A percentile compares a stretch with the other conserved stretches of the same genome.
Conservation (phyloP, 2,329 filamentous ascomycete species). For the Exophiala spinifera region DNA sequence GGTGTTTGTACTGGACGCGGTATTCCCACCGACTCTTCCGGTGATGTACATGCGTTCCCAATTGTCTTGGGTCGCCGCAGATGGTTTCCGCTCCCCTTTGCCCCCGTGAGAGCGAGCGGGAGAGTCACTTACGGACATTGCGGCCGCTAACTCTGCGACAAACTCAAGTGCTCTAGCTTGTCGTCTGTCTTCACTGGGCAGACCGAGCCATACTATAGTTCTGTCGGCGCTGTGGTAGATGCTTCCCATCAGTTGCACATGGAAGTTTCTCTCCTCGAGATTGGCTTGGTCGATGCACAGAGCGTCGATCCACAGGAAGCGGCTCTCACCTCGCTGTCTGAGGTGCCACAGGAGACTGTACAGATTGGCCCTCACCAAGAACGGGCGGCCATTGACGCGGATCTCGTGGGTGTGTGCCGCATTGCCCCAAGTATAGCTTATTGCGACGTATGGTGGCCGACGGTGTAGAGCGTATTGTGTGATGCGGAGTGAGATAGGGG, state of each 20-base stretch:
- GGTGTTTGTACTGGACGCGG: neutral
- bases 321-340: conserved; percentile 20
- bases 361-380: conserved; percentile 22
- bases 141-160: conserved; percentile 19
- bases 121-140: neutral
- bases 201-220: conserved; percentile 31
- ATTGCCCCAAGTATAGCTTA: conserved; percentile 29
- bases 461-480: conserved; percentile 27
- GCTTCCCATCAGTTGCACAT: conserved; percentile 26
- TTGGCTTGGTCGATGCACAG: conserved; percentile 29
- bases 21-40: neutral
- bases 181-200: conserved; percentile 21
- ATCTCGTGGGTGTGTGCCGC: conserved; percentile 12
- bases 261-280: conserved; percentile 27
- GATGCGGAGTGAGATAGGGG: conserved; percentile 22
- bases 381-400: conserved; percentile 26
- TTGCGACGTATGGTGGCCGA: conserved; percentile 24
- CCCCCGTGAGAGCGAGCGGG: neutral
- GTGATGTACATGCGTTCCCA: neutral
- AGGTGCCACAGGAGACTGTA: conserved; percentile 25
- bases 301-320: conserved; percentile 27
- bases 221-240: conserved; percentile 25
- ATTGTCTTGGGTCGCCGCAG: neutral
- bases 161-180: conserved; percentile 26
- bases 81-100: neutral